Evolutionary conservation across 1,284 basidiomycete species (phyloP), one percentile per base, ranked within the genome.

Genomic region (Psilocybe mexicana): DNA sequence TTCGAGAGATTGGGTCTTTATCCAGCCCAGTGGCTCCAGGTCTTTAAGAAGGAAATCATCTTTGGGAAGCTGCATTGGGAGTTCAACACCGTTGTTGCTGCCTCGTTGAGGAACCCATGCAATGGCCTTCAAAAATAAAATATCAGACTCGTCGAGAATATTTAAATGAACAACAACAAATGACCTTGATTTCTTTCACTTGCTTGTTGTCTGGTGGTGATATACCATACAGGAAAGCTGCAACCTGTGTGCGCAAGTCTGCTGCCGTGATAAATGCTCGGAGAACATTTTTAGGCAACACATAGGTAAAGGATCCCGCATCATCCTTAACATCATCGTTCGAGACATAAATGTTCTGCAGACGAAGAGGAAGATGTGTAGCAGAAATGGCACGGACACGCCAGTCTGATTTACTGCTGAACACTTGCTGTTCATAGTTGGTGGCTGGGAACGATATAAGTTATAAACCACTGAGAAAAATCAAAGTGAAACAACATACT

Each of bases 271-370:
- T 93, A 76, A 99, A 98, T 8, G 95, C 92, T 58, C 93, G 91
- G 47, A 99, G 81, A 57, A 99, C 85, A 76, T 99, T 99, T 85
- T 99, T 99, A 18, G 97, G 96, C 61, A 99, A 81, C 52, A 99
- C 94, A 69, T 94, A 99, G 18, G 97, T 99, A 73, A 85, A 93
- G 6, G 92, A 92, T 12, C 92, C 88, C 1, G 94, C 93, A 69
- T 99, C 97, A 69, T 99, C 97, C 74, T 96, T 96, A 69, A 99
- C 95, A 70, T 99, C 96, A 69, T 99, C 96, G 70, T 98, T 99
- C 47, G 95, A 97, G 42, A 99, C 97, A 72, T 98, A 98, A 72
- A 98, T 96, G 72, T 99, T 95, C 73, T 98, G 96, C 59, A 98
- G 83, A 70, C 97, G 93, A 52, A 99, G 87, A 14, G 96, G 89